A percentile compares a stretch with the other conserved stretches of the same genome.
These are phyloP conservation scores for Fraxinus quadrangulata DNA, from an alignment of 257 asterid genomes.

Conservation along the genomic window DNA sequence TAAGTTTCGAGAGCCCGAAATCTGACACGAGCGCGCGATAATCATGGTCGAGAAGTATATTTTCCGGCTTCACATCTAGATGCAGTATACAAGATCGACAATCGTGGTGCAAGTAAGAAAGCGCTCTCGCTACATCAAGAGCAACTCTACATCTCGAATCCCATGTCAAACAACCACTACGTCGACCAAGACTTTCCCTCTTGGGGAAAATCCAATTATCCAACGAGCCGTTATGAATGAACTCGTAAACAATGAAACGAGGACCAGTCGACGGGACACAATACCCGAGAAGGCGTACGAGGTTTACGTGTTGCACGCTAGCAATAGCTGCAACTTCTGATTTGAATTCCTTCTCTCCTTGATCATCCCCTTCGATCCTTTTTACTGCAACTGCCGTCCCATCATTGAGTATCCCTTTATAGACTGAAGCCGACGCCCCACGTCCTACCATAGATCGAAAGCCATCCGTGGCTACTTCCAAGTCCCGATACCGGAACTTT, in stretches of 20 bases:
- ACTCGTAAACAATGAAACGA: slow-evolving; percentile 61
- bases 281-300: slow-evolving; percentile 67
- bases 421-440: slow-evolving; percentile 69
- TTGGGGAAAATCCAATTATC: slow-evolving; percentile 65
- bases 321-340: slow-evolving; percentile 83
- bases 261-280: slow-evolving; percentile 52
- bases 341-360: slow-evolving; percentile 62
- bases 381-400: slow-evolving; percentile 71
- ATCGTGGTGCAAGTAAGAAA: slow-evolving; percentile 73
- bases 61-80: slow-evolving; percentile 79
- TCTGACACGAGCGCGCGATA: slow-evolving; percentile 57
- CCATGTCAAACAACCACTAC: slow-evolving; percentile 67
- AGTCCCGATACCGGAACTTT: slow-evolving; percentile 64
- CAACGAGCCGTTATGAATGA: slow-evolving; percentile 60
- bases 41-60: slow-evolving; percentile 56
- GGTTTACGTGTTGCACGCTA: slow-evolving; percentile 80
- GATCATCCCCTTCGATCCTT: slow-evolving; percentile 70
- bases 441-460: slow-evolving; percentile 57
- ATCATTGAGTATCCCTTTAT: slow-evolving; percentile 61
- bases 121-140: slow-evolving; percentile 65
- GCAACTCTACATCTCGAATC: slow-evolving; percentile 58
- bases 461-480: slow-evolving; percentile 70
- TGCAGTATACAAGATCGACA: slow-evolving; percentile 75
- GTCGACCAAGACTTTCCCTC: neutral
- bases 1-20: slow-evolving; percentile 74